Conservation (phyloP, 192 early-diverging fungal species). For the Obelidium mucronatum region DNA sequence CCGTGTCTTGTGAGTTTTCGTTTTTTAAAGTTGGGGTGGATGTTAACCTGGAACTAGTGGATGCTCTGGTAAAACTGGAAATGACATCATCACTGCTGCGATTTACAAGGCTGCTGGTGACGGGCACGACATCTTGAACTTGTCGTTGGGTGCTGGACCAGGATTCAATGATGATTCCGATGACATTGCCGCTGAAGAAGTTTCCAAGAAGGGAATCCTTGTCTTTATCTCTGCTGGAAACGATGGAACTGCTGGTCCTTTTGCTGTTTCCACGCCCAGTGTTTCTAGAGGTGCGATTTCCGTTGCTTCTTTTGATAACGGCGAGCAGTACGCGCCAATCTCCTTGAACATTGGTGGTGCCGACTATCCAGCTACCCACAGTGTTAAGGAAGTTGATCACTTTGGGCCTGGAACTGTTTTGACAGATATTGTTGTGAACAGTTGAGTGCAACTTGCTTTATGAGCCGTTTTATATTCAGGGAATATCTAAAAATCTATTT, state of each 20-base stretch:
- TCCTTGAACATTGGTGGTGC: not conserved
- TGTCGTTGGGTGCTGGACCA: conserved; percentile 77
- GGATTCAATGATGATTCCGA: conserved; percentile 69
- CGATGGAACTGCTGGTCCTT: conserved; percentile 68
- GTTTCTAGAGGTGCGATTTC: not conserved
- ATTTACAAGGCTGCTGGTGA: conserved; percentile 75
- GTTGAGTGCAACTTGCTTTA: not conserved
- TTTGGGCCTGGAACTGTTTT: not conserved
- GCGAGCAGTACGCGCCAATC: not conserved
- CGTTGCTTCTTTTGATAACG: conserved; percentile 1
- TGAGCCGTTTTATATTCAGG: too few species aligned
- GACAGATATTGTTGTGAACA: conserved; percentile 34
- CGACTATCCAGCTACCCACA: not conserved
- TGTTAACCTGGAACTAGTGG: too few species aligned
- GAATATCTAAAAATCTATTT: not conserved
- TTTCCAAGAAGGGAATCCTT: conserved; percentile 47
- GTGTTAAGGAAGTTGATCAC: not conserved
- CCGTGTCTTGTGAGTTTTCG: conserved; percentile 58
- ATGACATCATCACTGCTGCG: conserved; percentile 80
- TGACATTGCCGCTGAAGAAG: conserved; percentile 59
- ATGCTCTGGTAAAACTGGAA: conserved; percentile 65
- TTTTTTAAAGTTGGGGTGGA: not conserved
- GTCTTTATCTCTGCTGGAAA: conserved; percentile 78
- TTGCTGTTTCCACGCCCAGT: not conserved
- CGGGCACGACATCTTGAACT: conserved; percentile 82